Evolutionary conservation across 78 protist genomes (phyloP).

Genomic region (Dictyostelium capitatum): DNA sequence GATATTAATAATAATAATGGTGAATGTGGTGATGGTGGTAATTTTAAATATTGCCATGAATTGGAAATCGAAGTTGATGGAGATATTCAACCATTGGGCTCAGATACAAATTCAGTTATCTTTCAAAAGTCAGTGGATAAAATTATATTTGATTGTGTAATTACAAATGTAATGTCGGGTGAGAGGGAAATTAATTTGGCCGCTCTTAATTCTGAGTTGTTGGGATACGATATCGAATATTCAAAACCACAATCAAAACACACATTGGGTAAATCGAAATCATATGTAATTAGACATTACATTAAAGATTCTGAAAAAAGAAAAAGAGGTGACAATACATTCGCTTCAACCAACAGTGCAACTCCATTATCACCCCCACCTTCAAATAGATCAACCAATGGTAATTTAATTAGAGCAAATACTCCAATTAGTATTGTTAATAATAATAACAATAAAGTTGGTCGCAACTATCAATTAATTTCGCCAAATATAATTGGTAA

Average conservation of each 20-base stretch:
- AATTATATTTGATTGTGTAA: background rate
- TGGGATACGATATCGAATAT: background rate
- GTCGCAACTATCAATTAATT: background rate
- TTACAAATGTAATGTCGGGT: background rate
- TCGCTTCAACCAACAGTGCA: background rate
- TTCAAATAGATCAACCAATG: background rate
- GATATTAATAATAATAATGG: background rate
- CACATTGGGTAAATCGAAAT: background rate
- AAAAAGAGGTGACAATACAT: background rate
- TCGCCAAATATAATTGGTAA: background rate
- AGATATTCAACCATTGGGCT: background rate
- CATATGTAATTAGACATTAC: slow-evolving; percentile 11
- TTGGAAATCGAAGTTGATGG: slow-evolving; percentile 15
- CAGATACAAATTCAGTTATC: background rate
- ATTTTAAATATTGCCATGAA: slow-evolving; percentile 7
- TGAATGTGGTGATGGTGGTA: slow-evolving; percentile 1
- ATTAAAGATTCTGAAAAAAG: slow-evolving; percentile 17
- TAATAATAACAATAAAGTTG: too few relatives aligned
- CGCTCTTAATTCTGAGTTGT: background rate
- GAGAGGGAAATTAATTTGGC: background rate
- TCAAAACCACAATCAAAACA: slow-evolving; percentile 21
- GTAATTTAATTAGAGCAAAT: background rate
- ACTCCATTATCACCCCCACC: background rate
- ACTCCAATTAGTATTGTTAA: background rate
- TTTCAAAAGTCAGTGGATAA: slow-evolving; percentile 2